These are phyloP conservation scores for Oryza coarctata DNA, from an alignment of 176 grass and related monocot genomes.

Conservation along the genomic window DNA sequence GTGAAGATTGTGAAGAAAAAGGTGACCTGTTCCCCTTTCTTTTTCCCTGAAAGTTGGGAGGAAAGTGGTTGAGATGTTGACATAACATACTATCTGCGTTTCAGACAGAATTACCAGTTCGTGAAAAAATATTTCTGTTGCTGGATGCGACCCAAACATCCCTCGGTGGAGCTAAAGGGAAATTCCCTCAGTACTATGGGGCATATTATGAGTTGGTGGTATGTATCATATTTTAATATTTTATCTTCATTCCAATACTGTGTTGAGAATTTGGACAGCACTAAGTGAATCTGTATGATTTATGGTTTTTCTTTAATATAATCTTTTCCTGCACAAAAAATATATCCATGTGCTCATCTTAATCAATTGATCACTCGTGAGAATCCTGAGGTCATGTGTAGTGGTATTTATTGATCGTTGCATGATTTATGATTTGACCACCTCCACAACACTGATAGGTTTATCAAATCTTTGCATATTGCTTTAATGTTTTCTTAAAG, in stretches of 20 bases:
- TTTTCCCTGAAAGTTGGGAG: slow-evolving; percentile 10
- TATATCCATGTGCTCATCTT: background rate
- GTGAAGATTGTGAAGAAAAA: slow-evolving; percentile 99
- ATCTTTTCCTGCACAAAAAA: slow-evolving; percentile 7
- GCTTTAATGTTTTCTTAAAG: background rate
- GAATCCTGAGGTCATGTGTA: slow-evolving; percentile 4
- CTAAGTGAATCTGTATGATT: background rate
- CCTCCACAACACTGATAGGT: slow-evolving; percentile 18
- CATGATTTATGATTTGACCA: slow-evolving; percentile 25
- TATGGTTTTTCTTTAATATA: background rate
- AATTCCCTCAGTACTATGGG: slow-evolving; percentile 82
- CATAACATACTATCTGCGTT: slow-evolving; percentile 8
- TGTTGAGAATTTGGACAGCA: background rate
- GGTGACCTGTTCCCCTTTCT: slow-evolving; percentile 39
- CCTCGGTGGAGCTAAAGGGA: slow-evolving; percentile 85
- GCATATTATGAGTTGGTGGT: slow-evolving; percentile 99
- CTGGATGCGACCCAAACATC: slow-evolving; percentile 92
- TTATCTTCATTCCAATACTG: background rate
- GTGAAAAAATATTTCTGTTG: slow-evolving; percentile 97
- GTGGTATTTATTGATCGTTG: background rate
- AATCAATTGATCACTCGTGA: background rate
- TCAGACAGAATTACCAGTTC: slow-evolving; percentile 88
- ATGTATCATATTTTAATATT: slow-evolving; percentile 35
- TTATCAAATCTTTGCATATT: slow-evolving; percentile 3
- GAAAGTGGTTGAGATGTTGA: slow-evolving; percentile 27